Percentiles rank a stretch among this genome's conserved stretches.
These are phyloP conservation scores for Russula sp. DNA, from an alignment of 768 basidiomycete species.

Conservation along the genomic window DNA sequence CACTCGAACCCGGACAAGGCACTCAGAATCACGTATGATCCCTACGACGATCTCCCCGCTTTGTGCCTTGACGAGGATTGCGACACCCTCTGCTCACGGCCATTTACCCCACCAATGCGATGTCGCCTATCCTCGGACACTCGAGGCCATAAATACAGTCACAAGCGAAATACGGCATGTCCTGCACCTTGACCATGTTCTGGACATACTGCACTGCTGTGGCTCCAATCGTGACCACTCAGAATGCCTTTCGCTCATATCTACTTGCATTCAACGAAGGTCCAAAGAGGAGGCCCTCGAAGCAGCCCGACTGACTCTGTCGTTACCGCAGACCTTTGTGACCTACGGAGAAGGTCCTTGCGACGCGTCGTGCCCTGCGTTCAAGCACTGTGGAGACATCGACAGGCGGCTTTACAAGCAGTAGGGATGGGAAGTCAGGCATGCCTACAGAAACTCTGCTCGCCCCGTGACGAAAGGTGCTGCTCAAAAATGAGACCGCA, in stretches of 20 bases:
- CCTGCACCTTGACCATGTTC: background rate
- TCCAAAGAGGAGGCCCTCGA: constrained; percentile 1
- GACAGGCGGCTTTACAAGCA: background rate
- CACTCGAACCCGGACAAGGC: background rate
- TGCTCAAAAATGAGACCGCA: background rate
- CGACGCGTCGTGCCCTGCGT: constrained; percentile 1
- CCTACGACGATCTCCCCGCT: background rate
- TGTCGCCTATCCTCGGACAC: constrained; percentile 1
- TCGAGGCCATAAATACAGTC: constrained; percentile 1
- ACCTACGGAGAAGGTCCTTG: background rate
- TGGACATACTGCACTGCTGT: background rate
- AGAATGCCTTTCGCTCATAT: constrained; percentile 5
- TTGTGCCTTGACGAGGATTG: constrained; percentile 1
- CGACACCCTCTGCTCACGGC: constrained; percentile 9
- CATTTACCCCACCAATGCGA: constrained; percentile 9
- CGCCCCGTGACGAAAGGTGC: background rate
- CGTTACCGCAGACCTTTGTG: background rate
- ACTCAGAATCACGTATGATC: background rate
- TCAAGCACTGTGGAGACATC: constrained; percentile 1
- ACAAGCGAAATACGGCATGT: background rate
- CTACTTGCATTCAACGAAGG: background rate
- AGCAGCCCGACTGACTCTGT: background rate
- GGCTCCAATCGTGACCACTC: background rate
- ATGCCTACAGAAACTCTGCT: background rate
- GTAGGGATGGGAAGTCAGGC: background rate